phyloP scores from a whole-genome alignment of 495 filamentous ascomycete genomes.

The Parmelia sp. region DNA sequence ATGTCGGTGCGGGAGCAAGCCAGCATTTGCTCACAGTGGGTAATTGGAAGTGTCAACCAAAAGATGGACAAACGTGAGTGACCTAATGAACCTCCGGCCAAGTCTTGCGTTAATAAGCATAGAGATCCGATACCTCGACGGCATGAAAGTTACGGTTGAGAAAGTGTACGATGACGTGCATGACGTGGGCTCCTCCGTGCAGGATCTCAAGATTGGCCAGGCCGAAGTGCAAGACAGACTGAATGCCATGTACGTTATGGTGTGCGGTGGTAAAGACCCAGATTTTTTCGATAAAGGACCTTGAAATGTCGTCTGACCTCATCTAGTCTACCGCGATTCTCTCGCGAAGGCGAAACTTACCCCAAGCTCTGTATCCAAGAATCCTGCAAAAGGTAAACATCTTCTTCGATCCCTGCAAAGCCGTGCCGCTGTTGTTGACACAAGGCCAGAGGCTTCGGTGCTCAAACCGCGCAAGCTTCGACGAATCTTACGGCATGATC shows the following conservation, averaged over 20 bases:
- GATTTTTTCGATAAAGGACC: not conserved
- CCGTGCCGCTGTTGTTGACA: not conserved
- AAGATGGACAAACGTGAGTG: not conserved
- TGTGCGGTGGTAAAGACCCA: not conserved
- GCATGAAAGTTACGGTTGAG: not conserved
- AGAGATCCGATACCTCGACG: constrained; percentile 1
- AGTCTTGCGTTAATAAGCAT: not conserved
- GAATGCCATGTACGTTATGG: not conserved
- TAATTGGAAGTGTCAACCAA: not conserved
- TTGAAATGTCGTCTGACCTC: not conserved
- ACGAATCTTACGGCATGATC: constrained; percentile 1
- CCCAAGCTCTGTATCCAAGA: not conserved
- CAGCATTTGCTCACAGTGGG: not conserved
- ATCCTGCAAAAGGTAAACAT: not conserved
- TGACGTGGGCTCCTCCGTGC: constrained; percentile 1
- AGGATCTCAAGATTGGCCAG: not conserved
- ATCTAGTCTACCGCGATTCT: not conserved
- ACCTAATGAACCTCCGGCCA: not conserved
- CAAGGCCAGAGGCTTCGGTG: not conserved
- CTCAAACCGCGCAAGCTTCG: not conserved
- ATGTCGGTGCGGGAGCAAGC: not conserved
- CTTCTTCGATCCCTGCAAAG: not conserved
- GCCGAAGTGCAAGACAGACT: not conserved
- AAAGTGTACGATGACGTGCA: not conserved
- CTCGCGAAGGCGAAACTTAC: not conserved